A percentile compares a stretch with the other conserved stretches of the same genome.
Evolutionary conservation across 2,329 filamentous ascomycete genomes (phyloP).

Genomic region (Cercospora nicotianae): DNA sequence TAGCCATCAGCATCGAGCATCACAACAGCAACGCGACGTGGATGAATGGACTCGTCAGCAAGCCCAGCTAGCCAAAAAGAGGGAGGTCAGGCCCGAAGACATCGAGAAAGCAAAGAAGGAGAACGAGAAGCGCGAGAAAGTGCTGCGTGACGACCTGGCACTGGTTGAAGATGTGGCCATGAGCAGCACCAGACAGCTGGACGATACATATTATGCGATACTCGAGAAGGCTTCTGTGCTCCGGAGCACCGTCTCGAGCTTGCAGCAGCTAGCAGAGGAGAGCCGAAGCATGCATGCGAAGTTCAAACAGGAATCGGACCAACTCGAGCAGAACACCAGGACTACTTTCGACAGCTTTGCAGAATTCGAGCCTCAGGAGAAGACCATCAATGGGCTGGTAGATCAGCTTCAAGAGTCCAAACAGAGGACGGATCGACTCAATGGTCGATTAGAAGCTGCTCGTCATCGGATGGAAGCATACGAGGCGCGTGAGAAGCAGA

Average conservation of each 20-base stretch:
- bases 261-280: constrained; percentile 66
- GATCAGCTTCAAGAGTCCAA: constrained; percentile 61
- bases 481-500: constrained; percentile 66
- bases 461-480: constrained; percentile 65
- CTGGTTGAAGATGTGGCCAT: constrained; percentile 54
- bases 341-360: constrained; percentile 61
- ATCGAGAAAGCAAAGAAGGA: constrained; percentile 42
- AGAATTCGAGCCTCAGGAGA: constrained; percentile 65
- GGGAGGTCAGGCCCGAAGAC: constrained; percentile 42
- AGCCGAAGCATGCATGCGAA: constrained; percentile 47
- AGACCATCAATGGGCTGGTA: constrained; percentile 62
- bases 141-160: constrained; percentile 45
- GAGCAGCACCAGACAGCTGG: constrained; percentile 65
- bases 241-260: constrained; percentile 62
- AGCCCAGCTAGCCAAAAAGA: constrained; percentile 19
- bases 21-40: constrained; percentile 18
- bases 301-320: constrained; percentile 61
- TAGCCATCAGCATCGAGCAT: constrained; percentile 13
- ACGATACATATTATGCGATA: constrained; percentile 72
- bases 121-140: constrained; percentile 43
- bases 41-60: constrained; percentile 26
- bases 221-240: constrained; percentile 67
- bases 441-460: constrained; percentile 64
- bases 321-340: constrained; percentile 61
- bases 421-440: constrained; percentile 59